Conservation (phyloP, 495 filamentous ascomycete species). For the Lepidopterella palustris region DNA sequence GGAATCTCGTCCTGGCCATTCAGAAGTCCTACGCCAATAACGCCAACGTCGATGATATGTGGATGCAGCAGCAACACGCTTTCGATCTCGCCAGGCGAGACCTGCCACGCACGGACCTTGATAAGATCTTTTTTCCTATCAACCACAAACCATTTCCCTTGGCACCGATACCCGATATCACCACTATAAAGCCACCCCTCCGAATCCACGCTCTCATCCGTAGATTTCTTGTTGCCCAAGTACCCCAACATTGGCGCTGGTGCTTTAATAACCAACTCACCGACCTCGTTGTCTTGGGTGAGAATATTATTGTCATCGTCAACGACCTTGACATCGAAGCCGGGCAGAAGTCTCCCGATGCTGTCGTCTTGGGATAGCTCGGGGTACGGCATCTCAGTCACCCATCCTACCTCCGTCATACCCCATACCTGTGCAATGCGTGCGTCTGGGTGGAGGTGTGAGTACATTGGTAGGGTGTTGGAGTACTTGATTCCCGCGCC, state of each 20-base stretch:
- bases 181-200: slow-evolving; percentile 9
- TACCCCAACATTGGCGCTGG: slow-evolving; percentile 4
- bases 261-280: not conserved
- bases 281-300: not conserved
- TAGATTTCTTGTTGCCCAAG: not conserved
- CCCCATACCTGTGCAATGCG: slow-evolving; percentile 3
- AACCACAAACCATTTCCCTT: slow-evolving; percentile 1
- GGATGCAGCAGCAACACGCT: slow-evolving; percentile 4
- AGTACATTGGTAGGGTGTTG: slow-evolving; percentile 1
- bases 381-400: not conserved
- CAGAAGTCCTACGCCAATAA: not conserved
- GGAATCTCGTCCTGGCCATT: not conserved
- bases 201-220: not conserved
- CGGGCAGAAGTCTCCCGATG: not conserved
- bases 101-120: slow-evolving; percentile 14
- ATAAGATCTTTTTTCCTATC: slow-evolving; percentile 15
- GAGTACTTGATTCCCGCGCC: not conserved
- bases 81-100: slow-evolving; percentile 4
- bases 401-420: slow-evolving; percentile 11
- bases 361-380: not conserved
- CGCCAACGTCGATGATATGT: not conserved
- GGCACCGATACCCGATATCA: slow-evolving; percentile 1
- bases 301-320: not conserved
- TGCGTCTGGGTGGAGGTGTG: not conserved
- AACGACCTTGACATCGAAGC: not conserved